These are phyloP conservation scores for Heliamphora exappendiculata DNA, from an alignment of 148 eudicot genomes.

Conservation along the genomic window DNA sequence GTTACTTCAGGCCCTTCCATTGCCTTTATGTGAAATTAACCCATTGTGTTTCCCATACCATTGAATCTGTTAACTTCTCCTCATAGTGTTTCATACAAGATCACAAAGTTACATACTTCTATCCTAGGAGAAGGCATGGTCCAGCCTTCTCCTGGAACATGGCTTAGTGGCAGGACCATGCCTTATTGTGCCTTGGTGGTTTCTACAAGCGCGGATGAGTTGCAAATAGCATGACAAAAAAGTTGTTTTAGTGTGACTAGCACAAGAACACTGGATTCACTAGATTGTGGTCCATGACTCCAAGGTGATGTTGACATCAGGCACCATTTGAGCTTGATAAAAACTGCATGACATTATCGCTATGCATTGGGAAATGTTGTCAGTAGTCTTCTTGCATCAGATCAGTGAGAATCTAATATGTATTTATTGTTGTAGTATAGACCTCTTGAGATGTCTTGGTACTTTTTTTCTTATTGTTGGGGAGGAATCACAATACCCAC, in stretches of 20 bases:
- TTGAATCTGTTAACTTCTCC: slow-evolving; percentile 1
- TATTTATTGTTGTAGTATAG: not conserved
- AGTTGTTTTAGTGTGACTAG: not conserved
- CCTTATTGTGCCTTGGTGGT: not conserved
- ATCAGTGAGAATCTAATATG: not conserved
- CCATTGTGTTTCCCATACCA: not conserved
- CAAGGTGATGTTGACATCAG: not conserved
- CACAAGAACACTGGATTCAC: not conserved
- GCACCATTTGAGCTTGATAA: not conserved
- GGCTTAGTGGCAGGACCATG: not conserved
- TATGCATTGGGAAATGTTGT: not conserved
- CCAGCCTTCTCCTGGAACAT: not conserved
- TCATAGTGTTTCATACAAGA: not conserved
- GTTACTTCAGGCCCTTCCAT: slow-evolving; percentile 5
- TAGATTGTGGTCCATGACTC: not conserved
- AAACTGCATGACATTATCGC: not conserved
- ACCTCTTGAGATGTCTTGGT: not conserved
- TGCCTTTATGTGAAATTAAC: not conserved
- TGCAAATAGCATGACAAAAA: not conserved
- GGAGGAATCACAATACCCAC: no score
- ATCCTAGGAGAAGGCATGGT: not conserved
- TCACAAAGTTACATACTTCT: not conserved
- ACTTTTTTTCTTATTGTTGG: not conserved
- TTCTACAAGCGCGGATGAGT: not conserved
- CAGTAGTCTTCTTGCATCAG: not conserved